Percentiles rank a stretch among this genome's conserved stretches.
These are phyloP conservation scores for Cercospora sp. DNA, from an alignment of 2,329 filamentous ascomycete species.

Conservation along the genomic window DNA sequence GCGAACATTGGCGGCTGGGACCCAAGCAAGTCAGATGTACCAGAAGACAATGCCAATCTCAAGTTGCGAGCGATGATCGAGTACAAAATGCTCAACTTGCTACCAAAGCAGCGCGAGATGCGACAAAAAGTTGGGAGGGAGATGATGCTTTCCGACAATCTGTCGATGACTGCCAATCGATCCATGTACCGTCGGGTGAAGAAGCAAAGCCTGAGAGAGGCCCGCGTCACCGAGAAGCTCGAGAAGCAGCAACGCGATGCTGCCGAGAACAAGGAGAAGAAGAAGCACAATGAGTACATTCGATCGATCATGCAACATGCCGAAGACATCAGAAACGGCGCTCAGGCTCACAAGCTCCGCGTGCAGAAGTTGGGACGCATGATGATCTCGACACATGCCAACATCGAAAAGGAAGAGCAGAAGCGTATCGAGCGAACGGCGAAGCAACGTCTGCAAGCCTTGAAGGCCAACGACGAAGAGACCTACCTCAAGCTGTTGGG, in stretches of 20 bases:
- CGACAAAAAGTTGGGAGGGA: constrained; percentile 85
- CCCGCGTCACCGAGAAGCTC: constrained; percentile 95
- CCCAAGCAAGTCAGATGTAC: constrained; percentile 65
- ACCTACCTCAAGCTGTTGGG: constrained; percentile 97
- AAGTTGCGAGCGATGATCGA: constrained; percentile 93
- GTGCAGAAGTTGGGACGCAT: constrained; percentile 82
- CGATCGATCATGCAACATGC: constrained; percentile 82
- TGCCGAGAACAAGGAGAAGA: constrained; percentile 93
- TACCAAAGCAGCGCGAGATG: constrained; percentile 82
- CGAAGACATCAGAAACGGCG: constrained; percentile 71
- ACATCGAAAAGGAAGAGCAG: constrained; percentile 99
- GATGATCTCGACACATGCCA: constrained; percentile 87
- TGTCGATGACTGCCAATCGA: constrained; percentile 95
- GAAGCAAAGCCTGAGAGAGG: constrained; percentile 94
- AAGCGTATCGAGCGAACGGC: constrained; percentile 96
- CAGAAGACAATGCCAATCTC: constrained; percentile 73
- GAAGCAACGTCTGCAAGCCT: constrained; percentile 97
- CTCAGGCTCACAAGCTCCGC: constrained; percentile 68
- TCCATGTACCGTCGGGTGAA: constrained; percentile 90
- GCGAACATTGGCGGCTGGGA: constrained; percentile 90
- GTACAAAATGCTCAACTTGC: constrained; percentile 85
- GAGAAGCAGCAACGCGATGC: constrained; percentile 98
- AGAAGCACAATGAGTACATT: constrained; percentile 92
- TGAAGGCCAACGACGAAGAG: constrained; percentile 99
- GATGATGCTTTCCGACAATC: constrained; percentile 93